A percentile compares a stretch with the other conserved stretches of the same genome.
phyloP scores from a whole-genome alignment of 768 basidiomycete species.

The Saitozyma sp. region DNA sequence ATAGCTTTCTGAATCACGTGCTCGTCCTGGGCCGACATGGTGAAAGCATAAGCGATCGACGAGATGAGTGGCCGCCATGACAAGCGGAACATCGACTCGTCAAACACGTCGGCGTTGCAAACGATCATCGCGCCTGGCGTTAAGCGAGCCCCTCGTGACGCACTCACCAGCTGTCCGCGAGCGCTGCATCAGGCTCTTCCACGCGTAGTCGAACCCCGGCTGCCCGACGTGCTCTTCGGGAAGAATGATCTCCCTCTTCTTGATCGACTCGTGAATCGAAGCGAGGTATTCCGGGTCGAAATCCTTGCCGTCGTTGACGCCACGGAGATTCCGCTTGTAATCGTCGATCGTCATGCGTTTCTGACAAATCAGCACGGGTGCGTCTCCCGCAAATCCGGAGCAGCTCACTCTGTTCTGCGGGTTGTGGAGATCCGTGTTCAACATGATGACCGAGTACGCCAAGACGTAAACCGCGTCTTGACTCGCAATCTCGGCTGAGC shows the following conservation, averaged over 20 bases:
- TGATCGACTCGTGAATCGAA: conserved; percentile 89
- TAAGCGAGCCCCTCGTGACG: background rate
- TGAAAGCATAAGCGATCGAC: conserved; percentile 94
- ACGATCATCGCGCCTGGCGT: conserved; percentile 65
- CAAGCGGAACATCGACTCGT: conserved; percentile 89
- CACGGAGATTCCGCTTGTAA: conserved; percentile 85
- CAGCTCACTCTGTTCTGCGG: conserved; percentile 78
- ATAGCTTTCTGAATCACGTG: conserved; percentile 93
- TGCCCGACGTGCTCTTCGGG: conserved; percentile 97
- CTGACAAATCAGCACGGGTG: conserved; percentile 54
- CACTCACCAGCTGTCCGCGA: conserved; percentile 73
- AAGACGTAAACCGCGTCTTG: conserved; percentile 93
- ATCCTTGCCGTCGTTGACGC: conserved; percentile 80
- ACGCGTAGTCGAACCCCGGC: conserved; percentile 96
- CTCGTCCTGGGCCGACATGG: conserved; percentile 86
- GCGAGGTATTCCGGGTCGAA: conserved; percentile 86
- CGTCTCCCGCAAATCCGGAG: conserved; percentile 1
- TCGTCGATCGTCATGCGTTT: conserved; percentile 97
- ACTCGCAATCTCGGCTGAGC: conserved; percentile 76
- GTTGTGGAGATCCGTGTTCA: conserved; percentile 96
- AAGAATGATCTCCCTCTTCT: conserved; percentile 91
- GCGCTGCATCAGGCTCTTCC: conserved; percentile 88
- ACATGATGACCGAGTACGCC: conserved; percentile 93
- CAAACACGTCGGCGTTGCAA: conserved; percentile 77
- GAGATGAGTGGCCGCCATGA: conserved; percentile 90